A percentile compares a stretch with the other conserved stretches of the same genome.
Conservation (phyloP, 768 basidiomycete species). For the Phylloporus sp. region DNA sequence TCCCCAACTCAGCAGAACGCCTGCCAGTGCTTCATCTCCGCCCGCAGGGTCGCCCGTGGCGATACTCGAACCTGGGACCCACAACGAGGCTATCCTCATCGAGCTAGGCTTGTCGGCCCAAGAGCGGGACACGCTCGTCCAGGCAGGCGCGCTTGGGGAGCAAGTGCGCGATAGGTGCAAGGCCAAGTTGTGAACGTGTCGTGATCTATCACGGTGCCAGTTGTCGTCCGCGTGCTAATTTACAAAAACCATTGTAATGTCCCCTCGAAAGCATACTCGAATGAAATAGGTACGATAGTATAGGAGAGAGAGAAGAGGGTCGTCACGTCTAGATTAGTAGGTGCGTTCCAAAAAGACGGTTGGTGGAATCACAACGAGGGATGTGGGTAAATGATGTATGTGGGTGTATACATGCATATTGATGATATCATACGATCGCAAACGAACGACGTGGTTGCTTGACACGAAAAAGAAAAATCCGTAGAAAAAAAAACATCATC, state of each 20-base stretch:
- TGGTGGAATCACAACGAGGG: not conserved
- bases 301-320: not conserved
- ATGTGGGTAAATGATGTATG: not conserved
- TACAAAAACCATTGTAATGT: slow-evolving; percentile 3
- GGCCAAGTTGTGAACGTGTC: slow-evolving; percentile 21
- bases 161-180: slow-evolving; percentile 18
- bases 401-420: not conserved
- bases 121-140: slow-evolving; percentile 37
- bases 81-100: slow-evolving; percentile 48
- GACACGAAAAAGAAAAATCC: not conserved
- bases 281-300: not conserved
- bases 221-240: slow-evolving; percentile 5
- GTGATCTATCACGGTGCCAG: not conserved
- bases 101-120: slow-evolving; percentile 47
- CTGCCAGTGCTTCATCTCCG: slow-evolving; percentile 14
- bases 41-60: slow-evolving; percentile 2
- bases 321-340: slow-evolving; percentile 12
- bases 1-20: slow-evolving; percentile 39
- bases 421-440: not conserved
- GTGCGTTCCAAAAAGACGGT: not conserved
- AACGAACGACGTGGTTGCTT: not conserved
- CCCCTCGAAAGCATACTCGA: not conserved
- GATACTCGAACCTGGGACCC: slow-evolving; percentile 43
- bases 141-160: slow-evolving; percentile 46
- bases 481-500: not conserved